Percentiles rank a stretch among this genome's conserved stretches.
These are phyloP conservation scores for Cladosporium sp. DNA, from an alignment of 2,329 filamentous ascomycete genomes.

Conservation along the genomic window DNA sequence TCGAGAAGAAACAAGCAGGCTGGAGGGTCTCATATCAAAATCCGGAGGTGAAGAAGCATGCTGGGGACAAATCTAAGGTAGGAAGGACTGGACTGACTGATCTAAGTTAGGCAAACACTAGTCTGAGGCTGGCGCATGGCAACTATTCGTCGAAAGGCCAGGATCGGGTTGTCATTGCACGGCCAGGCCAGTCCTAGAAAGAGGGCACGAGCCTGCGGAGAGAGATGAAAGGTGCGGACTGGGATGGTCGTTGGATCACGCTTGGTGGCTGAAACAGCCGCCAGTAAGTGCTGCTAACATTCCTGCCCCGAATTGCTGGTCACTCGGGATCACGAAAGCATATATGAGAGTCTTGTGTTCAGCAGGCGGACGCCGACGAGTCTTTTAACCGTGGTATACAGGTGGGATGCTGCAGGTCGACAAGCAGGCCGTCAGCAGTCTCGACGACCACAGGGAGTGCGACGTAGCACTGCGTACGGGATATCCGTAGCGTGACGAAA, in stretches of 20 bases:
- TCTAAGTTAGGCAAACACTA: conserved; percentile 1
- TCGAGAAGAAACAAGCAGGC: conserved; percentile 8
- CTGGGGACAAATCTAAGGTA: not conserved
- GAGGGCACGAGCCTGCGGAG: conserved; percentile 10
- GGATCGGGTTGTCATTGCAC: not conserved
- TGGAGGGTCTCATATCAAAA: conserved; percentile 11
- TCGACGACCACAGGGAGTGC: too few species aligned
- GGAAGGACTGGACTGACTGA: not conserved
- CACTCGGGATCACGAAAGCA: too few species aligned
- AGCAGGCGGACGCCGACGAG: too few species aligned
- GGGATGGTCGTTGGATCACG: not conserved
- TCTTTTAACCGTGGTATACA: too few species aligned
- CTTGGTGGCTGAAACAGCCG: conserved; percentile 10
- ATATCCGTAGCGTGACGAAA: conserved; percentile 7
- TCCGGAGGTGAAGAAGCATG: not conserved
- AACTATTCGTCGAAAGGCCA: not conserved
- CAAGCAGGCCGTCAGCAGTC: too few species aligned
- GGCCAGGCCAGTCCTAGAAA: conserved; percentile 10
- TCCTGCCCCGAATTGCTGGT: not conserved
- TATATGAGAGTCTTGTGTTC: too few species aligned
- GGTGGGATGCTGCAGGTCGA: too few species aligned
- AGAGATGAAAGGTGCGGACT: conserved; percentile 9
- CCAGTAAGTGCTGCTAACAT: not conserved
- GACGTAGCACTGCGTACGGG: not conserved
- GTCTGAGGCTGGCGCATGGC: conserved; percentile 6